These are phyloP conservation scores for Diaporthe vaccinii DNA, from an alignment of 2,329 filamentous ascomycete species.

Conservation along the genomic window DNA sequence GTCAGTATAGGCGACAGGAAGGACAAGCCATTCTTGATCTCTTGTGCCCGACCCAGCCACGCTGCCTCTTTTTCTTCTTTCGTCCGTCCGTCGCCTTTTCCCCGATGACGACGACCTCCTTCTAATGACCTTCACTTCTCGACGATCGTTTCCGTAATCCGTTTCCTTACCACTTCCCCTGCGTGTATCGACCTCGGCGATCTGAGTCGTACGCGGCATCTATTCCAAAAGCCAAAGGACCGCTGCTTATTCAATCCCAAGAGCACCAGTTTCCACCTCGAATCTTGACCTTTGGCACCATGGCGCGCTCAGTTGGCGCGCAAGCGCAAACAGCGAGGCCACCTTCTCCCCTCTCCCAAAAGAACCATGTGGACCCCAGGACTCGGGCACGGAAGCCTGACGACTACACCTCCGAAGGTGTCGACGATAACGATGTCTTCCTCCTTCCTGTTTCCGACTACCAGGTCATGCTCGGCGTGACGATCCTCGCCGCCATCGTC, in stretches of 20 bases:
- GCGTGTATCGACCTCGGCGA: conserved; percentile 16
- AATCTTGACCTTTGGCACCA: conserved; percentile 44
- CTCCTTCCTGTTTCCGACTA: conserved; percentile 88
- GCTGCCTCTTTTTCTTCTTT: conserved; percentile 43
- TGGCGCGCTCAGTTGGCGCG: conserved; percentile 56
- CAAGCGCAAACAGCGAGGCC: conserved; percentile 52
- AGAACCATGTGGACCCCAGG: conserved; percentile 41
- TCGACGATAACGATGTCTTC: conserved; percentile 93
- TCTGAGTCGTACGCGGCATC: conserved; percentile 22
- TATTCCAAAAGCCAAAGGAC: conserved; percentile 4
- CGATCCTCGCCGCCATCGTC: conserved; percentile 81
- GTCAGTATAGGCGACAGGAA: conserved; percentile 36
- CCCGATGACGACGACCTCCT: conserved; percentile 48
- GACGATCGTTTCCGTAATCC: conserved; percentile 55
- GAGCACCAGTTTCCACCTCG: not conserved
- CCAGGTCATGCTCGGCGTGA: conserved; percentile 79
- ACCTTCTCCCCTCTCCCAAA: conserved; percentile 42
- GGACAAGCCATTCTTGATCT: conserved; percentile 29
- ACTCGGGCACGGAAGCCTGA: conserved; percentile 52
- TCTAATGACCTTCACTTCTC: conserved; percentile 59
- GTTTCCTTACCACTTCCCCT: conserved; percentile 12
- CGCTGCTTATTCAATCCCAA: conserved; percentile 15
- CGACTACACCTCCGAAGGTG: conserved; percentile 82
- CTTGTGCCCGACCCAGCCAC: conserved; percentile 17
- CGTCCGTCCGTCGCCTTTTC: conserved; percentile 43